Evolutionary conservation across 441 rosid genomes (phyloP), one percentile per base, ranked within the genome.

Genomic region (Populus hybrid): DNA sequence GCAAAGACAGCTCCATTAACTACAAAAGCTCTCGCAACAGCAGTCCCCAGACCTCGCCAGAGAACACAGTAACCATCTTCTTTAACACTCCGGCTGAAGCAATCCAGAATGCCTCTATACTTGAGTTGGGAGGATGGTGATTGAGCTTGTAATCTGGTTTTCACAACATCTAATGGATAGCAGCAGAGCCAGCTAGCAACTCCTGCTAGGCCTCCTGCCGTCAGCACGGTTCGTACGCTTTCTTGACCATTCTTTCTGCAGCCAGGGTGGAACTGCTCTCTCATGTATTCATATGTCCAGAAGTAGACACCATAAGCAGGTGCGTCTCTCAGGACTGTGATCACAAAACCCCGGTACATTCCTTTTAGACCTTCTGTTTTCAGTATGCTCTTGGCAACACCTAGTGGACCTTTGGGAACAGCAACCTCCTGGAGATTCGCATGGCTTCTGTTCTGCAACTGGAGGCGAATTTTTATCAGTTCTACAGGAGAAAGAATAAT

Each of bases 31-130:
- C 98, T 85, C 73, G 93, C 85, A 59, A 96, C 94, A 35, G 98
- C 98, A 76, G 99, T 94, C 46, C 98, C 97, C n/a, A 94, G 73
- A 19, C 99, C 99, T 73, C 98, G 84, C 94, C 95, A 96, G 28
- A 96, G 92, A 65, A 96, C 91, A 0, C 80, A 1, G 66, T 87
- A 86, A 23, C 99, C 98, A 21, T 96, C 98, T 79, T 86, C 85
- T 64, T 79, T 81, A 24, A 94, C 84, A 59, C 97, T 94, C 83
- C 84, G 90, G n/a, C 75, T 67, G 16, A 96, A 84, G 79, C 99
- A 96, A 86, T 96, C 94, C 0, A 84, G 36, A 21, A 92, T 90
- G 36, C 99, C 98, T 3, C 74, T 69, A 76, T 94, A 96, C 72
- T 81, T 87, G 6, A 53, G 70, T 0, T 78, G 78, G n/a, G 87